phyloP scores from a whole-genome alignment of 352 stramenopile species.

The Globisporangium irregulare region DNA sequence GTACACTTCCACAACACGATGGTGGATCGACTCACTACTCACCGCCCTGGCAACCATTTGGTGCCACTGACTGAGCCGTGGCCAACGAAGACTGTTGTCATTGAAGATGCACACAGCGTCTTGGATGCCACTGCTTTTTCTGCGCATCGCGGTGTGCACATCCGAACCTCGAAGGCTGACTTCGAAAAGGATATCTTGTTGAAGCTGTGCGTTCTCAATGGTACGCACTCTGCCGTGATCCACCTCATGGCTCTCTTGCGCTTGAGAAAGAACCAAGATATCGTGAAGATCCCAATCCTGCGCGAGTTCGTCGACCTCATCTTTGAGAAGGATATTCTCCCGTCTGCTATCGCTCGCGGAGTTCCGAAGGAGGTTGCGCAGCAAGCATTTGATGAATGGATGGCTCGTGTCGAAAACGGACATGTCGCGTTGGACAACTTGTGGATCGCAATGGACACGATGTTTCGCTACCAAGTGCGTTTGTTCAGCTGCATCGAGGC shows the following conservation, averaged over 20 bases:
- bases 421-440: conserved; percentile 91
- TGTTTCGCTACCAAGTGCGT: conserved; percentile 40
- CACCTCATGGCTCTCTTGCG: conserved; percentile 65
- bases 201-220: conserved; percentile 91
- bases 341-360: conserved; percentile 32
- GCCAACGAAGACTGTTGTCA: conserved; percentile 58
- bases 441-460: conserved; percentile 90
- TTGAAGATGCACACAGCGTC: conserved; percentile 52
- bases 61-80: conserved; percentile 59
- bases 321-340: conserved; percentile 73
- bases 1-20: conserved; percentile 85
- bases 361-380: conserved; percentile 33
- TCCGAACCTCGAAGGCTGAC: conserved; percentile 36
- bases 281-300: conserved; percentile 30
- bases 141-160: conserved; percentile 38
- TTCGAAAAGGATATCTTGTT: conserved; percentile 80
- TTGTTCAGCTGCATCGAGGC: conserved; percentile 35
- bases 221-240: conserved; percentile 89
- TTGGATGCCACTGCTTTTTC: conserved; percentile 28
- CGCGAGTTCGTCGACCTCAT: conserved; percentile 76
- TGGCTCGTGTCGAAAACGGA: conserved; percentile 70
- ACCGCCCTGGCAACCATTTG: conserved; percentile 35
- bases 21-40: conserved; percentile 68
- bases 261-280: conserved; percentile 27
- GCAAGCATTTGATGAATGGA: conserved; percentile 78